Percentiles rank a stretch among this genome's conserved stretches.
Conservation (phyloP, 768 basidiomycete genomes). For the Lactarius akahatsu region DNA sequence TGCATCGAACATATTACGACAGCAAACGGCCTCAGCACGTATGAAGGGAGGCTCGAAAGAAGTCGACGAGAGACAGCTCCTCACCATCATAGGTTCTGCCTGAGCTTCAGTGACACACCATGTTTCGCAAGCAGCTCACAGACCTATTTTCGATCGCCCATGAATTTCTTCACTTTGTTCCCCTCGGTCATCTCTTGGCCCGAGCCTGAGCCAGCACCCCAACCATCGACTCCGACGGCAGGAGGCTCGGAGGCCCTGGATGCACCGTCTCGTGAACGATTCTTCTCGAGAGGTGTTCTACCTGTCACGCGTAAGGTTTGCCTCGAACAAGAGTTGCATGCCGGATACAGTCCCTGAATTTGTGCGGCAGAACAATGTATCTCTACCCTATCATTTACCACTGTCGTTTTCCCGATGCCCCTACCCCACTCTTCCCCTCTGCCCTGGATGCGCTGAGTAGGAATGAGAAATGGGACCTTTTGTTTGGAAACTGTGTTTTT, state of each 20-base stretch:
- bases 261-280: slow-evolving; percentile 1
- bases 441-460: not conserved
- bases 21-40: not conserved
- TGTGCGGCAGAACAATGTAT: not conserved
- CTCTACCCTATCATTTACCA: no score
- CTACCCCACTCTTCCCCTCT: no score
- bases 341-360: not conserved
- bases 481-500: not conserved
- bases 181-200: not conserved
- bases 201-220: not conserved
- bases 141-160: not conserved
- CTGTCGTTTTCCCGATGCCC: not conserved
- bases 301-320: not conserved
- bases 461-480: not conserved
- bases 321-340: not conserved
- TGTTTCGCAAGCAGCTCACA: not conserved
- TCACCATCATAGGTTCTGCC: not conserved
- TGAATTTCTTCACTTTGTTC: not conserved
- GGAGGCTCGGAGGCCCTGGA: no score
- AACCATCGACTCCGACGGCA: not conserved
- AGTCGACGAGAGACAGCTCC: not conserved
- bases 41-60: not conserved
- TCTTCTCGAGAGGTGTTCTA: not conserved
- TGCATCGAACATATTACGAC: no score
- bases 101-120: not conserved